A percentile compares a stretch with the other conserved stretches of the same genome.
These are phyloP conservation scores for Lentinula detonsa DNA, from an alignment of 768 basidiomycete genomes.

Conservation along the genomic window DNA sequence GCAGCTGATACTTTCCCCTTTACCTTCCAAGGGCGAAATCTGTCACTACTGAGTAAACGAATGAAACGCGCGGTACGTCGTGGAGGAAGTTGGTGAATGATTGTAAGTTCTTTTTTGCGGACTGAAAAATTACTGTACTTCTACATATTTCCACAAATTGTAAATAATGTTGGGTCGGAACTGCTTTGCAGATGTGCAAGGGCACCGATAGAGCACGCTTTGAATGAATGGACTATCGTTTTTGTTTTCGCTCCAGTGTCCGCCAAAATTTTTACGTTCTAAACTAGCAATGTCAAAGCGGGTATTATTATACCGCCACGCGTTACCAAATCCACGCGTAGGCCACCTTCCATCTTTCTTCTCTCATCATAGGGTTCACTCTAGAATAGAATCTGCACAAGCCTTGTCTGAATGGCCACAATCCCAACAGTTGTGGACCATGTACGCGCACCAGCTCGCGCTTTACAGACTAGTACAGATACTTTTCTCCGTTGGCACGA, in stretches of 20 bases:
- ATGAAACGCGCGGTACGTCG: neutral
- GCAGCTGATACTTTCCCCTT: slow-evolving; percentile 8
- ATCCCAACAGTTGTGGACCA: neutral
- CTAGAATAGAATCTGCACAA: neutral
- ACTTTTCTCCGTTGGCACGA: neutral
- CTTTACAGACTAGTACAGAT: neutral
- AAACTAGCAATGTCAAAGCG: neutral
- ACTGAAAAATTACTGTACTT: slow-evolving; percentile 19
- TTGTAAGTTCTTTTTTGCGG: neutral
- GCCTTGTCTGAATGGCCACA: neutral
- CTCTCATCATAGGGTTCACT: too few relatives aligned
- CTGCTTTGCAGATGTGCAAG: neutral
- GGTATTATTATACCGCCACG: neutral
- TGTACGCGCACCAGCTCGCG: neutral
- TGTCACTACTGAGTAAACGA: slow-evolving; percentile 61
- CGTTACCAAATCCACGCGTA: neutral
- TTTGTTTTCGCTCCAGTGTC: neutral
- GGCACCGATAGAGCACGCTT: neutral
- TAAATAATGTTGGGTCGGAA: neutral
- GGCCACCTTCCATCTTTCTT: too few relatives aligned
- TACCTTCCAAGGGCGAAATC: slow-evolving; percentile 56
- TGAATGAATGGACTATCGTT: neutral
- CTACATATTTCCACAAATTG: slow-evolving; percentile 1
- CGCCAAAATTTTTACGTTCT: neutral
- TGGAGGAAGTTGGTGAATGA: neutral